Evolutionary conservation across 2,329 filamentous ascomycete species (phyloP), one percentile per base, ranked within the genome.

Genomic region (Pezicula carpinea): DNA sequence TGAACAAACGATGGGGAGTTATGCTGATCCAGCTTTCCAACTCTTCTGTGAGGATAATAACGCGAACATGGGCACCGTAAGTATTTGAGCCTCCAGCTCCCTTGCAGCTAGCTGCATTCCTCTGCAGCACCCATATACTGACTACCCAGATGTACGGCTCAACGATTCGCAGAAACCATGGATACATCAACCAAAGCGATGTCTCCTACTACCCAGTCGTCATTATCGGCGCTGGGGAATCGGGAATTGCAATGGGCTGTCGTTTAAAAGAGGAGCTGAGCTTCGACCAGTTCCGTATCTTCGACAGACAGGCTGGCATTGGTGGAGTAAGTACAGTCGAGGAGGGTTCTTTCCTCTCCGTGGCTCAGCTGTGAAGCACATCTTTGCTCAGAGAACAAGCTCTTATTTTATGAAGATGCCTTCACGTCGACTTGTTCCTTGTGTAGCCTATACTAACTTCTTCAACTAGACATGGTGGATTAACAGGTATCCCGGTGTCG

Each of bases 171-270:
- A 67, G 64, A 49, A 62, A 69, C 17, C 62, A 66, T 54, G 58
- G 59, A 14, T 67, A 69, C 48, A 61, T 63, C 33, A 63, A 64
- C 38, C 53, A 66, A 47, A 65, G 62, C 39, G 70, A 70, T 41
- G 55, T 40, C 11, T 38, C 58, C 3, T 62, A 62, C 33, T 59
- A 58, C 52, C 64, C 64, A 48, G 68, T 80, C 44, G 59, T 76
- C 43, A 75, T 82, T 47, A 69, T 82, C 33, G 79, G 79, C 3
- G 77, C 77, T 6, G 79, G 79, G 5, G 75, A 77, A 51, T 78
- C 76, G 1, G 79, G 77, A 3, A 77, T 82, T 55, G 77, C 77
- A 5, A 75, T 79, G 70, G 79, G 71, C n/a, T 77, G 74, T 52
- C 69, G 72, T 39, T 55, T 82, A 49, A 80, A 79, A 53, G 66